Evolutionary conservation across 2,329 filamentous ascomycete species (phyloP).

Genomic region (Trichocomaceae sp.): DNA sequence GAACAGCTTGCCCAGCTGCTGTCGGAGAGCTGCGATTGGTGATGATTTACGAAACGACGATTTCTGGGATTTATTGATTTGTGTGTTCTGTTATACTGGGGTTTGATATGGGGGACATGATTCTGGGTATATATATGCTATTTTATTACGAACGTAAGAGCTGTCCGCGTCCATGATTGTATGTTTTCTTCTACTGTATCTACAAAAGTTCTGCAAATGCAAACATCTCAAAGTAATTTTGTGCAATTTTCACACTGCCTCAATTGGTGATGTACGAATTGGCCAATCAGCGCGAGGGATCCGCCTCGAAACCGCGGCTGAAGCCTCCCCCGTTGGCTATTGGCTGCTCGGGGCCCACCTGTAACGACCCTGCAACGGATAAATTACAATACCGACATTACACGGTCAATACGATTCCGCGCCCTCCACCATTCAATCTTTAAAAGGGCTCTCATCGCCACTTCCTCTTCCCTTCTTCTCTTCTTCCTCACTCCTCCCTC

Average conservation of each 20-base stretch:
- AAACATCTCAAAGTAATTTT: no score
- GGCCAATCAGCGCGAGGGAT: neutral
- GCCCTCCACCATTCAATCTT: neutral
- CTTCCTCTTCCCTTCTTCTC: neutral
- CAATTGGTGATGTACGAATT: neutral
- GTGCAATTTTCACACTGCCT: neutral
- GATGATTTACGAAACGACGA: neutral
- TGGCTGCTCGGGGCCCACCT: neutral
- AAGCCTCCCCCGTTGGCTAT: neutral
- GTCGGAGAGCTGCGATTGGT: slow-evolving; percentile 38
- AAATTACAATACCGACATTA: neutral
- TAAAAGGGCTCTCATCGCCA: slow-evolving; percentile 7
- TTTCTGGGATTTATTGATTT: neutral
- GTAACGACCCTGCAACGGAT: neutral
- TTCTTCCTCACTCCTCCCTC: neutral
- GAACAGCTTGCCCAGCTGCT: slow-evolving; percentile 38
- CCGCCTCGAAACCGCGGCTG: neutral
- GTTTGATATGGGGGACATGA: neutral
- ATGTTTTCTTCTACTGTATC: no score
- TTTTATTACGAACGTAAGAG: neutral
- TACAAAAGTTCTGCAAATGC: no score
- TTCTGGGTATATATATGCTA: neutral
- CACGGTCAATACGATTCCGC: neutral
- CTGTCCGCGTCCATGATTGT: no score
- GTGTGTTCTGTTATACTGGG: neutral